These are phyloP conservation scores for Aeschynomene evenia DNA, from an alignment of 306 rosid species.

Conservation along the genomic window DNA sequence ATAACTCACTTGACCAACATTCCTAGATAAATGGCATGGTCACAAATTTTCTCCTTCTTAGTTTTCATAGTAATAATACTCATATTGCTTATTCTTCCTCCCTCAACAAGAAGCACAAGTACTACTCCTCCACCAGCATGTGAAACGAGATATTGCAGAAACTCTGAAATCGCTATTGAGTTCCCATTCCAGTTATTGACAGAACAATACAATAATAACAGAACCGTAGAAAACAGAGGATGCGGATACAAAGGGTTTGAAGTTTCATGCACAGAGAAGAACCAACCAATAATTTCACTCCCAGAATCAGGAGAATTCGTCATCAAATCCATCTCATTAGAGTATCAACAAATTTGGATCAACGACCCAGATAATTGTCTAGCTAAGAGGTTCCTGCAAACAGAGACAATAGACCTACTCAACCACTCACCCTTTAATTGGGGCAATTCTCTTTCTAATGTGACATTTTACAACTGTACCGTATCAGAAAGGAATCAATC, in stretches of 20 bases:
- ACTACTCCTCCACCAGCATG: slow-evolving; percentile 23
- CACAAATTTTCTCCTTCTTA: background rate
- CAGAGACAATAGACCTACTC: background rate
- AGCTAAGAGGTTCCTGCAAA: slow-evolving; percentile 16
- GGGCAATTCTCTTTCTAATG: background rate
- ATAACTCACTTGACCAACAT: background rate
- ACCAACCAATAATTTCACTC: background rate
- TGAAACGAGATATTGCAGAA: background rate
- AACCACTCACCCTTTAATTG: background rate
- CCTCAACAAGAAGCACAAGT: background rate
- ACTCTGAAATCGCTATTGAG: background rate
- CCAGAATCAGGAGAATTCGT: background rate
- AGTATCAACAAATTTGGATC: background rate
- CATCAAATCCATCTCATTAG: background rate
- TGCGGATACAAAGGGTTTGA: slow-evolving; percentile 30
- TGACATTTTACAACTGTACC: background rate
- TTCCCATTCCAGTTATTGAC: slow-evolving; percentile 50
- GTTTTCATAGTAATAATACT: slow-evolving; percentile 11
- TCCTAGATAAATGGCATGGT: slow-evolving; percentile 20
- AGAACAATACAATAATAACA: too few relatives aligned
- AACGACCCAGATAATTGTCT: slow-evolving; percentile 30
- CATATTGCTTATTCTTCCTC: slow-evolving; percentile 9
- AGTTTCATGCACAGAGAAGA: background rate
- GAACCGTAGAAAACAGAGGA: background rate
- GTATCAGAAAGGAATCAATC: background rate